Evolutionary conservation across 1,284 basidiomycete species (phyloP), one percentile per base, ranked within the genome.

Genomic region (Ceratobasidium sp.): DNA sequence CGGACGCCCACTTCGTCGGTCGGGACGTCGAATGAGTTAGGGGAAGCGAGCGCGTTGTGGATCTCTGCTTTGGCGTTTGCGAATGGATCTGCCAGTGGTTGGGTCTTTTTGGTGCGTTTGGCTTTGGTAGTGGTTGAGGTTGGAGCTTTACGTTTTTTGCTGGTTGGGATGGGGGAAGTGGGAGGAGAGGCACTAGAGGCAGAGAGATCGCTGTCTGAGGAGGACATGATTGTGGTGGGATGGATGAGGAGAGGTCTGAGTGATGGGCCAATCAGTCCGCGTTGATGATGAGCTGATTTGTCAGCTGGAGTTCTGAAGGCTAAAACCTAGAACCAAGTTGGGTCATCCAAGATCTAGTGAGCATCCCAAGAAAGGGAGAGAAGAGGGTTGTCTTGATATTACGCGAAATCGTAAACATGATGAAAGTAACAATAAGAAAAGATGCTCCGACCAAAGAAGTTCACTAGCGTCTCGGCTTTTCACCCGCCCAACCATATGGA

Each of bases 71-170:
- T 60, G 26, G 70, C 70, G 18, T 26, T 49, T 5, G 53, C 70
- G 20, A 58, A 60, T 33, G 70, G 42, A 40, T 72, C 70, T 23
- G n/a, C n/a, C n/a, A n/a, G n/a, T n/a, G 53, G 33, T n/a, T 58
- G 56, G 4, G 26, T 15, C 68, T 42, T 42, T 28, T 33, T 33
- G 33, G 68, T 40, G 49, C 55, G 49, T 42, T 71, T 58, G 23
- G 49, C 1, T 51, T 28, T 67, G 23, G 64, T 28, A 10, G 33
- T 26, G 2, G 33, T 20, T 15, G 70, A 33, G n/a, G 15, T 44
- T 9, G 70, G 44, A 33, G 33, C 33, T 44, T 72, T 72, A 26
- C 70, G 55, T 28, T 72, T 72, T 26, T 61, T 72, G 20, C 56
- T 40, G 2, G 33, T 61, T 3, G 51, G 28, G 28, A 10, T 49